Conservation (phyloP, 495 filamentous ascomycete genomes). For the Podospora anserina region DNA sequence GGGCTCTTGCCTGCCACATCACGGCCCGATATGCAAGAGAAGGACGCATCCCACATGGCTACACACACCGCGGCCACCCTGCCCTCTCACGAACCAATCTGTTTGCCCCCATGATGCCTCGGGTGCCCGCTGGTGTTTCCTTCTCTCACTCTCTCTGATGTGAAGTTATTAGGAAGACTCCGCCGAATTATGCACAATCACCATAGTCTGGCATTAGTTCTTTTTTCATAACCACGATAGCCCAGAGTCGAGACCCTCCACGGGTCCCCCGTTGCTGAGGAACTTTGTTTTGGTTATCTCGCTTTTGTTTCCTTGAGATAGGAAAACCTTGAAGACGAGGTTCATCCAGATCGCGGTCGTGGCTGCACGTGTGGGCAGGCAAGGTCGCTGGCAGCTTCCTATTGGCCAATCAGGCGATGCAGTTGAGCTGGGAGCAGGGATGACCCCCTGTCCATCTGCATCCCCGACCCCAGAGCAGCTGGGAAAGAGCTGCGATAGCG, state of each 20-base stretch:
- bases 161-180: neutral
- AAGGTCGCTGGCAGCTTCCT: constrained; percentile 16
- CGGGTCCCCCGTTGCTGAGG: neutral
- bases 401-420: constrained; percentile 25
- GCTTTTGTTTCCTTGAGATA: neutral
- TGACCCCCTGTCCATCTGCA: constrained; percentile 7
- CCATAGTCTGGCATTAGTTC: neutral
- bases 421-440: constrained; percentile 1
- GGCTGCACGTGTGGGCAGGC: neutral
- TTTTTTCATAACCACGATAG: neutral
- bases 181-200: neutral
- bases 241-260: neutral
- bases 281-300: neutral
- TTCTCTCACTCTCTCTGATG: neutral
- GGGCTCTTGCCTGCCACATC: constrained; percentile 17
- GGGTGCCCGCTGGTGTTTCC: neutral
- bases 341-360: constrained; percentile 9
- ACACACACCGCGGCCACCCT: constrained; percentile 1
- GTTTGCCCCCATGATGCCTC: neutral
- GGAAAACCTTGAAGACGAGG: neutral
- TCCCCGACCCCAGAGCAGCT: constrained; percentile 28
- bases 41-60: constrained; percentile 6
- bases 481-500: constrained; percentile 6
- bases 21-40: constrained; percentile 17
- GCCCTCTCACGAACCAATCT: neutral